Conservation (phyloP, 139 green algal genomes). For the Deuterostichococcus epilithicus region DNA sequence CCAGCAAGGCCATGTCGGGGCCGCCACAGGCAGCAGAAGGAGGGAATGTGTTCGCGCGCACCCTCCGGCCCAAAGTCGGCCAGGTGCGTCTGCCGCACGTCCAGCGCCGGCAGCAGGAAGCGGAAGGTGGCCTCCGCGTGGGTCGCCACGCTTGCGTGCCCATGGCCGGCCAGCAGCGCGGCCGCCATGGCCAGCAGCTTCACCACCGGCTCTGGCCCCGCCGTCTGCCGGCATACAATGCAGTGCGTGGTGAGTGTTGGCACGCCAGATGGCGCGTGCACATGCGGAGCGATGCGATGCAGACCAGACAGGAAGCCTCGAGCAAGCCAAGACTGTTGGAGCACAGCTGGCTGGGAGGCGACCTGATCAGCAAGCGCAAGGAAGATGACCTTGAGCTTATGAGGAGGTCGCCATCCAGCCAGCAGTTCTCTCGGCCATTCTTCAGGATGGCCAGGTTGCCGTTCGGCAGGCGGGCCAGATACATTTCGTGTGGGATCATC, state of each 20-base stretch:
- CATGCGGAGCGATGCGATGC: not conserved
- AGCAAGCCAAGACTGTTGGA: not conserved
- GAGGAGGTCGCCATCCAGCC: too few relatives aligned
- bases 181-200: not conserved
- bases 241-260: not conserved
- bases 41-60: not conserved
- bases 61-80: not conserved
- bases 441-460: too few relatives aligned
- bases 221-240: conserved; percentile 2
- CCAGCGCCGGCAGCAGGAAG: conserved; percentile 71
- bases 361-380: too few relatives aligned
- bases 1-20: too few relatives aligned
- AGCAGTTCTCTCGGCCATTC: too few relatives aligned
- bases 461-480: too few relatives aligned
- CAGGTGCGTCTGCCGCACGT: conserved; percentile 57
- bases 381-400: not conserved
- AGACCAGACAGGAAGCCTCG: not conserved
- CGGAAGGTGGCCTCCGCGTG: conserved; percentile 56
- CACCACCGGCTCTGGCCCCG: too few relatives aligned
- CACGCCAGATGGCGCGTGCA: not conserved
- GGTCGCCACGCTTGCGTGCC: conserved; percentile 36
- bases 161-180: conserved; percentile 49
- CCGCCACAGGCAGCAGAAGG: too few relatives aligned
- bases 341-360: too few relatives aligned
- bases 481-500: not conserved